Conservation (phyloP, 208 protist species). For the Angomonas ambiguus region DNA sequence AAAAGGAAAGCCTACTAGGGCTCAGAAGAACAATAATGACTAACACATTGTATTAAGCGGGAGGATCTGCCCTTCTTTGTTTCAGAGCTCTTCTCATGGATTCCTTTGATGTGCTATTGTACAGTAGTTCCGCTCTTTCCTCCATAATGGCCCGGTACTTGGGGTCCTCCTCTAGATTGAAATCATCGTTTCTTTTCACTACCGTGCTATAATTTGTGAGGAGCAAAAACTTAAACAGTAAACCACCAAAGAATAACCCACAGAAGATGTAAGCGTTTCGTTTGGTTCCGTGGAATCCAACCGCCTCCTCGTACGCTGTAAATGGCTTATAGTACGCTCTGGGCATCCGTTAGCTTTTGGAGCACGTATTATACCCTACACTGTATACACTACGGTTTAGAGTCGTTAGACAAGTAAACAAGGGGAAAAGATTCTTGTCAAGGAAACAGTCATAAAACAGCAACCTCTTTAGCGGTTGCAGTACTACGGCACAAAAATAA, state of each 20-base stretch:
- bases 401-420: no score
- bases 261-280: constrained; percentile 74
- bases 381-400: no score
- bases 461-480: no score
- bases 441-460: no score
- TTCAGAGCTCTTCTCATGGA: constrained; percentile 30
- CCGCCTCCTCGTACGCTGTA: constrained; percentile 75
- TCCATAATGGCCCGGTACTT: constrained; percentile 46
- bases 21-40: no score
- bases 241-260: constrained; percentile 49
- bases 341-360: constrained; percentile 47
- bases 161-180: constrained; percentile 37
- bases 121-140: constrained; percentile 34
- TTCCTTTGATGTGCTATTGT: constrained; percentile 15
- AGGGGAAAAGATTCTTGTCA: no score
- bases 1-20: not conserved
- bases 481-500: no score
- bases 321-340: constrained; percentile 81
- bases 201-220: constrained; percentile 46
- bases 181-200: constrained; percentile 8
- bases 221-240: constrained; percentile 60
- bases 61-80: constrained; percentile 14
- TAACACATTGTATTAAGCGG: constrained; percentile 21
- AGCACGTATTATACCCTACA: no score
- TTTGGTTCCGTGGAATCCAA: constrained; percentile 61